These are phyloP conservation scores for Gilbertella persicaria DNA, from an alignment of 371 early-diverging fungal genomes.

Conservation along the genomic window DNA sequence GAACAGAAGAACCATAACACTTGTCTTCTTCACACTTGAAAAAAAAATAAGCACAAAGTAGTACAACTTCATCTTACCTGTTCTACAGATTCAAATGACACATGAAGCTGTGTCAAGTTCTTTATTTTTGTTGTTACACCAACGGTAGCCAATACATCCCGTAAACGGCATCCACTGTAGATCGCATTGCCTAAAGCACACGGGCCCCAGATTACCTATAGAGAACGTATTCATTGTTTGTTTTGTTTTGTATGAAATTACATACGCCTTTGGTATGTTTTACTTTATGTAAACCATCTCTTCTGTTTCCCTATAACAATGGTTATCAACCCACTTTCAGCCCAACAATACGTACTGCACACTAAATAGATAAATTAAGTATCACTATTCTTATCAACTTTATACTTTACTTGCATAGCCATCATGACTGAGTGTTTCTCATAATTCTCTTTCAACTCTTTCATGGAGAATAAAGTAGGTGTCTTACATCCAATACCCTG, in stretches of 20 bases:
- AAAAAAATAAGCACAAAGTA: not conserved
- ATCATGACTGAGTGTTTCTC: constrained; percentile 36
- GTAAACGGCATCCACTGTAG: constrained; percentile 78
- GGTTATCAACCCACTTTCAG: not conserved
- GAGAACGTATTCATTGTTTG: too few relatives aligned
- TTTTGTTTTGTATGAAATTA: too few relatives aligned
- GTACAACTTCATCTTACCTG: constrained; percentile 40
- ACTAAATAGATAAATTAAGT: constrained; percentile 13
- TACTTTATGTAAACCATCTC: constrained; percentile 78
- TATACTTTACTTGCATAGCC: constrained; percentile 46
- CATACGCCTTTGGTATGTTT: constrained; percentile 74
- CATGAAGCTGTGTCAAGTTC: constrained; percentile 57
- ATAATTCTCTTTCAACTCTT: constrained; percentile 47
- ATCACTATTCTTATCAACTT: not conserved
- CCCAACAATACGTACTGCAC: constrained; percentile 21
- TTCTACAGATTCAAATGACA: constrained; percentile 74
- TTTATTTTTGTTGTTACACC: constrained; percentile 46
- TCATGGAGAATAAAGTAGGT: constrained; percentile 27
- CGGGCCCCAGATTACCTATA: constrained; percentile 72
- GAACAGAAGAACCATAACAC: constrained; percentile 84
- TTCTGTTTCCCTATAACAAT: constrained; percentile 67
- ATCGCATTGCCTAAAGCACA: constrained; percentile 80
- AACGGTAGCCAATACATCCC: constrained; percentile 65
- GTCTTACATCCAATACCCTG: constrained; percentile 24
- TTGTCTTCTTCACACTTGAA: constrained; percentile 60